Percentiles rank a stretch among this genome's conserved stretches.
Conservation (phyloP, 768 basidiomycete genomes). For the Phanerodontia chrysosporium region DNA sequence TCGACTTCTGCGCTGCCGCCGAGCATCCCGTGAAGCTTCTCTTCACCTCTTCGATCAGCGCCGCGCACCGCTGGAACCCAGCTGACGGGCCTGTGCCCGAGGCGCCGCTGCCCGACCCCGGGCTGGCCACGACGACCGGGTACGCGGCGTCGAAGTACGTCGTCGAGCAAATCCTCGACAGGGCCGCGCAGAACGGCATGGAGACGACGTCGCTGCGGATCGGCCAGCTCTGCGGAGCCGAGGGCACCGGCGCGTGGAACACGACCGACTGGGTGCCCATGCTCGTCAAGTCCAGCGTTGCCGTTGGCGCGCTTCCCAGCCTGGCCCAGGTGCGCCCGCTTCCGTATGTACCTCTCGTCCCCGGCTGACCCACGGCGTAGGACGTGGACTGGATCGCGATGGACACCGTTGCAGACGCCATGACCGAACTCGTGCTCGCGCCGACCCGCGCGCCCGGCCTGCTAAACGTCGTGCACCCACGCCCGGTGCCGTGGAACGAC, state of each 20-base stretch:
- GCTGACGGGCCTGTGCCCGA: slow-evolving; percentile 23
- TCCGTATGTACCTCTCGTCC: background rate
- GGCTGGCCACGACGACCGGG: slow-evolving; percentile 29
- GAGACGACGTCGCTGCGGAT: slow-evolving; percentile 21
- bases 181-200: slow-evolving; percentile 9
- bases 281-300: slow-evolving; percentile 17
- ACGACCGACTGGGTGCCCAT: slow-evolving; percentile 29
- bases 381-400: slow-evolving; percentile 13
- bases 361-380: background rate
- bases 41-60: slow-evolving; percentile 32
- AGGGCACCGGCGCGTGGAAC: slow-evolving; percentile 24
- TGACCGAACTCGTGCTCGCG: slow-evolving; percentile 6
- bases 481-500: slow-evolving; percentile 8
- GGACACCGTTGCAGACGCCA: slow-evolving; percentile 8
- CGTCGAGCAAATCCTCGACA: slow-evolving; percentile 26
- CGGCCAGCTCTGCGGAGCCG: slow-evolving; percentile 24
- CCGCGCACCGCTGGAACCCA: slow-evolving; percentile 19
- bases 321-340: background rate
- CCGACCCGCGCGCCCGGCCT: background rate
- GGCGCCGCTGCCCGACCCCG: slow-evolving; percentile 19
- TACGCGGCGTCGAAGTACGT: slow-evolving; percentile 42
- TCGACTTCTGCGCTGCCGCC: slow-evolving; percentile 29
- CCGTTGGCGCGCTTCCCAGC: slow-evolving; percentile 8
- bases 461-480: slow-evolving; percentile 18
- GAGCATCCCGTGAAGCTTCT: slow-evolving; percentile 22